Conservation (phyloP, 73 alveolate genomes). For the Tetrahymena borealis region DNA sequence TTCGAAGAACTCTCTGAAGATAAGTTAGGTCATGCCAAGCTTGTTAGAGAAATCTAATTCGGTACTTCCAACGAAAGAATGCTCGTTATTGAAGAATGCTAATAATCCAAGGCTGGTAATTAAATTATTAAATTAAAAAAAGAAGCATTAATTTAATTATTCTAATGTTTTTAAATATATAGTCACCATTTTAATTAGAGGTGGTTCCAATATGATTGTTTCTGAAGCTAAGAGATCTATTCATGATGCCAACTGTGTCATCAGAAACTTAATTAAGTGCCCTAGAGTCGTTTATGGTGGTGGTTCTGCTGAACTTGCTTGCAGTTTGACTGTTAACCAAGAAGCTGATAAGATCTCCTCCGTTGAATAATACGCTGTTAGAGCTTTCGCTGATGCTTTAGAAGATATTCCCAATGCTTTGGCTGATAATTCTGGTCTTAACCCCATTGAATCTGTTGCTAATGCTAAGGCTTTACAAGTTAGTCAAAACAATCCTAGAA, state of each 20-base stretch:
- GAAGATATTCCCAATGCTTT: constrained; percentile 90
- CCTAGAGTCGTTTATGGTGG: constrained; percentile 95
- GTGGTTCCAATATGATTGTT: constrained; percentile 75
- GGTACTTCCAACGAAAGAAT: constrained; percentile 96
- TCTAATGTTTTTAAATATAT: no score
- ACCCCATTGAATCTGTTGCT: constrained; percentile 87
- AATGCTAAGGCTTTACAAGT: constrained; percentile 68
- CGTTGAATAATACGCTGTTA: constrained; percentile 90
- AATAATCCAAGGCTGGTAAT: constrained; percentile 22
- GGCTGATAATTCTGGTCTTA: constrained; percentile 97
- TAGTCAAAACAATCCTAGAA: constrained; percentile 18
- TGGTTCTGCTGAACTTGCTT: constrained; percentile 92
- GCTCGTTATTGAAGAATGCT: constrained; percentile 82
- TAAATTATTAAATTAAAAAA: not conserved
- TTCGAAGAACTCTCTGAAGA: constrained; percentile 90
- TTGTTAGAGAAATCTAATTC: constrained; percentile 85
- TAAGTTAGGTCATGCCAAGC: constrained; percentile 92
- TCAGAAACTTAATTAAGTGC: constrained; percentile 93
- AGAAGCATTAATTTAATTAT: not conserved
- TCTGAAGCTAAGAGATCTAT: constrained; percentile 97
- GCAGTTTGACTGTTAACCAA: constrained; percentile 24
- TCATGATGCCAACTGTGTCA: constrained; percentile 99
- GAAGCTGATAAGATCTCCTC: constrained; percentile 35
- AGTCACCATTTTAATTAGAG: constrained; percentile 60
- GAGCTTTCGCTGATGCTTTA: constrained; percentile 96